A percentile compares a stretch with the other conserved stretches of the same genome.
phyloP scores from a whole-genome alignment of 345 rosid genomes.

The Ailanthus altissimus region DNA sequence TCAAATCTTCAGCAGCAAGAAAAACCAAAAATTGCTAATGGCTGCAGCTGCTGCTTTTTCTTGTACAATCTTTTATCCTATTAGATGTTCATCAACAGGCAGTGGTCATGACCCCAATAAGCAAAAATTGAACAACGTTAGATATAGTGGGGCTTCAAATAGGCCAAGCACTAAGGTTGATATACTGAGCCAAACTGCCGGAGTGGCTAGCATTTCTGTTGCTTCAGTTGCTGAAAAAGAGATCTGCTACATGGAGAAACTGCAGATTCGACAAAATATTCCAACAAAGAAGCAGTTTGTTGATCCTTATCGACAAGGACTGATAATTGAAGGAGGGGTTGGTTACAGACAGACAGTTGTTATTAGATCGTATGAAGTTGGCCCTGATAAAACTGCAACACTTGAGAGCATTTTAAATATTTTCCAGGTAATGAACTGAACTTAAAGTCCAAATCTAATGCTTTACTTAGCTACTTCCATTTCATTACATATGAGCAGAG shows the following conservation, averaged over 20 bases:
- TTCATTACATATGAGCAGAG: not conserved
- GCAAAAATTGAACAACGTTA: slow-evolving; percentile 31
- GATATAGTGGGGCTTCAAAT: slow-evolving; percentile 27
- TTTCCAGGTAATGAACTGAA: slow-evolving; percentile 45
- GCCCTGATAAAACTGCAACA: slow-evolving; percentile 61
- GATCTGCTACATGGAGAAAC: slow-evolving; percentile 20
- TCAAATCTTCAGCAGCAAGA: not conserved
- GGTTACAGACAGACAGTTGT: slow-evolving; percentile 64
- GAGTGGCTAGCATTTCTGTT: slow-evolving; percentile 24
- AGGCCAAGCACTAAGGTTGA: slow-evolving; percentile 23
- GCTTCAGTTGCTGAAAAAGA: slow-evolving; percentile 29
- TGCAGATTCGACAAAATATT: slow-evolving; percentile 50
- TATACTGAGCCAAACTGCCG: slow-evolving; percentile 23
- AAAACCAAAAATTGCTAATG: slow-evolving; percentile 5
- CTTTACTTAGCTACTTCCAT: not conserved
- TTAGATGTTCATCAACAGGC: slow-evolving; percentile 30
- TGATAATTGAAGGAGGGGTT: slow-evolving; percentile 52
- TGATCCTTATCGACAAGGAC: slow-evolving; percentile 61
- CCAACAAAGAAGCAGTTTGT: slow-evolving; percentile 59
- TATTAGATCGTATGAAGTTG: slow-evolving; percentile 68
- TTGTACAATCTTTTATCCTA: slow-evolving; percentile 14
- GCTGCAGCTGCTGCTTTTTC: slow-evolving; percentile 30
- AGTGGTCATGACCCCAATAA: slow-evolving; percentile 27
- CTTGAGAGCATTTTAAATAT: slow-evolving; percentile 64
- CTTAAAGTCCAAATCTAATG: not conserved